Conservation (phyloP, 2,329 filamentous ascomycete species). For the Fusarium sp. region DNA sequence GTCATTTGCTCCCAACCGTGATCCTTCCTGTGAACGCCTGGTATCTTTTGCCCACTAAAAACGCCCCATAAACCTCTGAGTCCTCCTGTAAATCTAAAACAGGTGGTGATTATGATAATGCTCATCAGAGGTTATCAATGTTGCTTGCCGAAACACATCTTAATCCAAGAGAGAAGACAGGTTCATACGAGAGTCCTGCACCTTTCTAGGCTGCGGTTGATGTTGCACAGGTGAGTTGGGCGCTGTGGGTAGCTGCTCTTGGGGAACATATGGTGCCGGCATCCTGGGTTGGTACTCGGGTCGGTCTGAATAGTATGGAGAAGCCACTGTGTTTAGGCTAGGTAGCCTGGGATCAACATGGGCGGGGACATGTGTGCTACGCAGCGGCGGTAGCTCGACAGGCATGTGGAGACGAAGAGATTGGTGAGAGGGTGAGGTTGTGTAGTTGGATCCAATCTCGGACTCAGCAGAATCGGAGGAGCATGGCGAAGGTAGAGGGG, state of each 20-base stretch:
- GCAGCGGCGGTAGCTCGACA: constrained; percentile 58
- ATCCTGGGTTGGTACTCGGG: constrained; percentile 30
- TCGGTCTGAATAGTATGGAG: constrained; percentile 23
- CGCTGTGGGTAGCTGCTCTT: constrained; percentile 47
- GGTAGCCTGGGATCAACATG: constrained; percentile 48
- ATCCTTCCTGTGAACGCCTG: constrained; percentile 27
- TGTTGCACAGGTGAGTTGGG: constrained; percentile 48
- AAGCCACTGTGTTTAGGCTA: constrained; percentile 43
- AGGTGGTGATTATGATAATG: too few relatives aligned
- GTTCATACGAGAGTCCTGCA: constrained; percentile 45
- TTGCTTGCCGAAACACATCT: background rate
- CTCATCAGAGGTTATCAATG: background rate
- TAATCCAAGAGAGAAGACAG: constrained; percentile 42
- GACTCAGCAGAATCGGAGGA: constrained; percentile 69
- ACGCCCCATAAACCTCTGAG: background rate
- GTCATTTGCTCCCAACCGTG: constrained; percentile 2
- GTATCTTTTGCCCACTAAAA: constrained; percentile 33
- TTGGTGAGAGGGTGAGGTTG: constrained; percentile 65
- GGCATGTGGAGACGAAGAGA: constrained; percentile 54
- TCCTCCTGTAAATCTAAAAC: background rate
- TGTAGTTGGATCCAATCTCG: constrained; percentile 73
- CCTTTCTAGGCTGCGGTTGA: constrained; percentile 25
- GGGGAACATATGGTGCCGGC: constrained; percentile 19
- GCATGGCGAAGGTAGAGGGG: constrained; percentile 54
- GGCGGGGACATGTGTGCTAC: constrained; percentile 3